phyloP scores from a whole-genome alignment of 2,329 filamentous ascomycete genomes.

The Apiospora saccharicola region DNA sequence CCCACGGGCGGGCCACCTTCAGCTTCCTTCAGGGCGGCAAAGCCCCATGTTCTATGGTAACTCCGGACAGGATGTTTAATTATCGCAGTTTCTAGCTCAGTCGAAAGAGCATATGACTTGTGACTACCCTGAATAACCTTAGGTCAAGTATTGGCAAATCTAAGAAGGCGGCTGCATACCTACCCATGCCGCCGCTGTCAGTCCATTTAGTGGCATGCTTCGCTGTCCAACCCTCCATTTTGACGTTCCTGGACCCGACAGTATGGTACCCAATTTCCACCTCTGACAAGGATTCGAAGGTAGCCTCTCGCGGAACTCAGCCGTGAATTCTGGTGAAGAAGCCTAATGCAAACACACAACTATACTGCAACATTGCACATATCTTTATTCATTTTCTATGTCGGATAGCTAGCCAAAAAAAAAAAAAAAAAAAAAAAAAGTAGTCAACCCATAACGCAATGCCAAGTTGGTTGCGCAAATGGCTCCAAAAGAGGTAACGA shows the following conservation, averaged over 20 bases:
- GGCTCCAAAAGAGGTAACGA: neutral
- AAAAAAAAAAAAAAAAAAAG: too few relatives aligned
- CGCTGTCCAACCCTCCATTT: conserved; percentile 9
- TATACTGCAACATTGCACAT: neutral
- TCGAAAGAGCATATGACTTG: too few relatives aligned
- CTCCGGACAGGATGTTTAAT: neutral
- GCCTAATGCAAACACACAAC: neutral
- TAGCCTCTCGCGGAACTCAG: conserved; percentile 19
- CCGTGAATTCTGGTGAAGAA: too few relatives aligned
- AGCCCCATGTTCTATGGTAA: neutral
- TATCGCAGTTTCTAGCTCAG: neutral
- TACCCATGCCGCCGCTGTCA: neutral
- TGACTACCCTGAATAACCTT: neutral
- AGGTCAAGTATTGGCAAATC: neutral
- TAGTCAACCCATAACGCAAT: neutral
- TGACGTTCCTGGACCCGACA: conserved; percentile 5
- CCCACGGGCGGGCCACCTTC: conserved; percentile 11
- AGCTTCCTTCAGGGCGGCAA: neutral
- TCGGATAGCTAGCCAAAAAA: neutral
- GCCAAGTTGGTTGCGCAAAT: neutral
- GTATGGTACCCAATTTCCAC: conserved; percentile 6
- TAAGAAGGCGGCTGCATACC: neutral
- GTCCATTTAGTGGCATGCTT: neutral
- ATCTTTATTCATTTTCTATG: neutral
- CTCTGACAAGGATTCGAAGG: conserved; percentile 7